These are phyloP conservation scores for Olyra latifolia DNA, from an alignment of 176 grass and related monocot species.

Conservation along the genomic window DNA sequence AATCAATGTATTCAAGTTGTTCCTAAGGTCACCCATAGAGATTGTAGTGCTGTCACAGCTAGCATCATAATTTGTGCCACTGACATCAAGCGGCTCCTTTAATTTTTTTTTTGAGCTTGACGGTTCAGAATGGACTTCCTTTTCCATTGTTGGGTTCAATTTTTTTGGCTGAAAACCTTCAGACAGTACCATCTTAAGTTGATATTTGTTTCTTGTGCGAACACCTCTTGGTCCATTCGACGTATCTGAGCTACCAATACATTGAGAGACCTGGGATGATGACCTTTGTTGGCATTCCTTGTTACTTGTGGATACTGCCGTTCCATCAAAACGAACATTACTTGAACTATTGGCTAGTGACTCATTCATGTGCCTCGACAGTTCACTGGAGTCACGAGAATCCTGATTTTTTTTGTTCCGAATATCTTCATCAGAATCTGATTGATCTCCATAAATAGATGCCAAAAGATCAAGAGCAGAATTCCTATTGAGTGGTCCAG, in stretches of 20 bases:
- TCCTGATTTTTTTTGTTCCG: conserved; percentile 18
- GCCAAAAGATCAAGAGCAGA: conserved; percentile 90
- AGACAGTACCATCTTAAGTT: conserved; percentile 55
- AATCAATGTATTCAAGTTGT: conserved; percentile 25
- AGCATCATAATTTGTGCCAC: conserved; percentile 33
- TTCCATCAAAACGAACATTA: conserved; percentile 23
- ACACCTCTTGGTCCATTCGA: conserved; percentile 40
- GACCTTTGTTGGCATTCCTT: conserved; percentile 31
- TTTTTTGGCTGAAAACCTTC: conserved; percentile 51
- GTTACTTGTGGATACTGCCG: conserved; percentile 22
- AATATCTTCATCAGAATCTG: conserved; percentile 66
- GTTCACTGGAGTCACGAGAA: conserved; percentile 21
- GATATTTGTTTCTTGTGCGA: conserved; percentile 52
- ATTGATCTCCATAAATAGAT: conserved; percentile 58
- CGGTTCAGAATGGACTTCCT: conserved; percentile 48
- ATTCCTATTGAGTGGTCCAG: conserved; percentile 37
- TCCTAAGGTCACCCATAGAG: conserved; percentile 25
- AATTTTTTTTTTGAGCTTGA: conserved; percentile 38
- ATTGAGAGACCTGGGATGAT: conserved; percentile 37
- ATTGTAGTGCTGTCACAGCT: conserved; percentile 20
- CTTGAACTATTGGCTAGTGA: conserved; percentile 27
- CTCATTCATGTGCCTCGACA: conserved; percentile 13
- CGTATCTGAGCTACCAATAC: conserved; percentile 32
- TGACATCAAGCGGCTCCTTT: conserved; percentile 16
- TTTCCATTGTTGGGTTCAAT: conserved; percentile 33